phyloP scores from a whole-genome alignment of 129 eudicot genomes.

The Tanacetum coccineum region DNA sequence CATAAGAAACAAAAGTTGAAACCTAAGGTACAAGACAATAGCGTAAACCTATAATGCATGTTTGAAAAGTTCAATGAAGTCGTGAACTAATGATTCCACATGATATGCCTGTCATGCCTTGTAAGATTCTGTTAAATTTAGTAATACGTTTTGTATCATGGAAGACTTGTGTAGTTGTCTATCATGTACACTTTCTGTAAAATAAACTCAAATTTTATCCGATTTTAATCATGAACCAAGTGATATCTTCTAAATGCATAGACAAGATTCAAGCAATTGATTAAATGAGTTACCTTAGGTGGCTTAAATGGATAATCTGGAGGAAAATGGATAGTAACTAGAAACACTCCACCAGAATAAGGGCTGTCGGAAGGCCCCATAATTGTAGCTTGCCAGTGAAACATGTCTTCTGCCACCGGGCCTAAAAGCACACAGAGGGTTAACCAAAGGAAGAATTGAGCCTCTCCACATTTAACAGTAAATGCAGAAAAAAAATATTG shows the following conservation, averaged over 20 bases:
- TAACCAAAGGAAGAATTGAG: slow-evolving; percentile 15
- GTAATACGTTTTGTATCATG: too few relatives aligned
- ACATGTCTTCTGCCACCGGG: slow-evolving; percentile 72
- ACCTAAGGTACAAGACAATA: not conserved
- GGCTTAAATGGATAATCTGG: slow-evolving; percentile 68
- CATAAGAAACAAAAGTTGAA: not conserved
- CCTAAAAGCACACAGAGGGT: slow-evolving; percentile 37
- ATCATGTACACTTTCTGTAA: not conserved
- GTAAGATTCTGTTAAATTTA: not conserved
- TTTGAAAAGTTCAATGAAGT: not conserved
- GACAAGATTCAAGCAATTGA: not conserved
- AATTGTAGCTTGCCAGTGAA: slow-evolving; percentile 69
- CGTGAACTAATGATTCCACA: slow-evolving; percentile 4
- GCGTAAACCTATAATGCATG: not conserved
- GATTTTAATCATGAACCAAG: slow-evolving; percentile 7
- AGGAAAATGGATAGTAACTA: slow-evolving; percentile 57
- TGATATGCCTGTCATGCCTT: not conserved
- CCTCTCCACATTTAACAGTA: not conserved
- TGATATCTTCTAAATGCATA: not conserved
- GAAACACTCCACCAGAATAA: slow-evolving; percentile 57
- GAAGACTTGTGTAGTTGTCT: slow-evolving; percentile 1
- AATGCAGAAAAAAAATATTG: too few relatives aligned
- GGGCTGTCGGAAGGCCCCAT: slow-evolving; percentile 76
- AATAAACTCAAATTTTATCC: not conserved
- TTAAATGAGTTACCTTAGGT: slow-evolving; percentile 41